Conservation (phyloP, 306 rosid genomes). For the Pterocarpus macrocarpus region DNA sequence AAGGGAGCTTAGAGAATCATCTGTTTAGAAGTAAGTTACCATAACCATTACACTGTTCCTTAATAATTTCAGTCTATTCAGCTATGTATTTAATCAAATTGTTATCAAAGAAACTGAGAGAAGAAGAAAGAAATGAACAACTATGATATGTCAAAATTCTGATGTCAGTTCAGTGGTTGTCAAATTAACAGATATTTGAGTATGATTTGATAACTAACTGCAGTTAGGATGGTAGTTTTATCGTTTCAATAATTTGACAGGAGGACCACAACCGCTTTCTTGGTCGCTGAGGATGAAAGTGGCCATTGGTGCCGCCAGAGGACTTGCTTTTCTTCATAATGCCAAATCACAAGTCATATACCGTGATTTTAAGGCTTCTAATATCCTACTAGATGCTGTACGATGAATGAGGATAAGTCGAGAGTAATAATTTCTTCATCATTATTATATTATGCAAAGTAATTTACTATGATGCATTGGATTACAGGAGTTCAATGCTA, state of each 20-base stretch:
- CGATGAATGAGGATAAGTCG: slow-evolving; percentile 23
- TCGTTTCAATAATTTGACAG: slow-evolving; percentile 54
- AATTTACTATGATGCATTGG: slow-evolving; percentile 27
- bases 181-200: background rate
- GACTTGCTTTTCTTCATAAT: slow-evolving; percentile 86
- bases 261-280: slow-evolving; percentile 88
- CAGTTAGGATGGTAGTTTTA: slow-evolving; percentile 21
- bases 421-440: background rate
- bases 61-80: background rate
- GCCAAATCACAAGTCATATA: slow-evolving; percentile 86
- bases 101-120: background rate
- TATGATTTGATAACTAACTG: slow-evolving; percentile 22
- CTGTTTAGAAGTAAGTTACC: slow-evolving; percentile 82
- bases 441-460: slow-evolving; percentile 13
- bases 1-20: slow-evolving; percentile 94
- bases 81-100: slow-evolving; percentile 4
- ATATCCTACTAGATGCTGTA: slow-evolving; percentile 86
- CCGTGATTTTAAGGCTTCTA: slow-evolving; percentile 92
- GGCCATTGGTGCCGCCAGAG: slow-evolving; percentile 90
- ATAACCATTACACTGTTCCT: background rate
- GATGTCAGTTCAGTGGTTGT: slow-evolving; percentile 13
- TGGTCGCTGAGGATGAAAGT: slow-evolving; percentile 93
- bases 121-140: slow-evolving; percentile 6
- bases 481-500: slow-evolving; percentile 81
- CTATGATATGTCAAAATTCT: slow-evolving; percentile 1